Evolutionary conservation across 176 grass and related monocot genomes (phyloP), one percentile per base, ranked within the genome.

Genomic region (Tuctoria greenei): DNA sequence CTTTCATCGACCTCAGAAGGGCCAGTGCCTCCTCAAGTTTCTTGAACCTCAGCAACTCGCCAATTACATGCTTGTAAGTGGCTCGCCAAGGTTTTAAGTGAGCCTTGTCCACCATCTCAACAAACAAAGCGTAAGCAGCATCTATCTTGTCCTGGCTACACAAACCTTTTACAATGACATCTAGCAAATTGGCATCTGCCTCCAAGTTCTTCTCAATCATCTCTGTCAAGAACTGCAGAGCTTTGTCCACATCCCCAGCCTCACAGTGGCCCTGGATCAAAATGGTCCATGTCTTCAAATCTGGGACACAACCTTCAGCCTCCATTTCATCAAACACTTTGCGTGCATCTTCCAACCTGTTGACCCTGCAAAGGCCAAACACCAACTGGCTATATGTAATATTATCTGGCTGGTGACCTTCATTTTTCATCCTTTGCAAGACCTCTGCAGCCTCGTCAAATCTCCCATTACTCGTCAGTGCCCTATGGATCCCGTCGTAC

Each of bases 241-340:
- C 85, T 66, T 69, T 77, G 31, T 90, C 89, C 23, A 90, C 79
- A 47, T 92, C 91, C 23, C 91, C 89, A 9, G 80, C 85, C 0
- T 17, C 64, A 51, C 87, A 95, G 61, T 90, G 65, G n/a, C 95
- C 95, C 35, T 95, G 91, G 40, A 99, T 84, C 79, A 99, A 78
- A 69, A 99, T 46, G 31, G 95, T 98, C 95, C 95, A 99, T 23
- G 95, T 99, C 82, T 99, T 99, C 14, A 95, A 25, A 80, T 99
- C 95, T 2, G 89, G 95, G 23, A 6, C 17, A 40, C 89, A 94
- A 15, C 76, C 85, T 42, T 63, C 47, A 2, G 63, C 59, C 27
- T 85, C 78, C 91, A 99, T 92, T 86, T 88, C 79, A 74, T 95
- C 89, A 0, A 99, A 71, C 79, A 88, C 69, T 26, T 83, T 79